Evolutionary conservation across 2,329 filamentous ascomycete genomes (phyloP), one percentile per base, ranked within the genome.

Genomic region (Exutisphaerella laricina): DNA sequence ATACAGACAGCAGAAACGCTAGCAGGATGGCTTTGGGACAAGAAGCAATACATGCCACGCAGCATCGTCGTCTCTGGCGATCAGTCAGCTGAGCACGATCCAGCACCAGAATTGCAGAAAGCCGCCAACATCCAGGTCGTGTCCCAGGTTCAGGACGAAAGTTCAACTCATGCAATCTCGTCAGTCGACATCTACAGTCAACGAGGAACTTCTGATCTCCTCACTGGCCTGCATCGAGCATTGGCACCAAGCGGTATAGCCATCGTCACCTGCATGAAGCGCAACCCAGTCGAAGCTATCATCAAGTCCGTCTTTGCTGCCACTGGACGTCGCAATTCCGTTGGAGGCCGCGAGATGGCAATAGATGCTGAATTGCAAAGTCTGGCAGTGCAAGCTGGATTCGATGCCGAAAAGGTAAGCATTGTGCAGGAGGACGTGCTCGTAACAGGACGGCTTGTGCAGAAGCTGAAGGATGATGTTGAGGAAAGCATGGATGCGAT

Each of bases 391-490:
- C 33, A 35, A 20, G 33, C 33, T 5, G 33, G 33, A 3, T 35
- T 35, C 20, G 17, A 35, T 17, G 14, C 9, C 12, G 9, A 35
- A 16, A 14, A 20, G 8, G 33, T 35, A 4, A 22, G 8, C 17
- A 23, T 35, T n/a, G 4, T 13, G n/a, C 33, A 35, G 33, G 33
- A 35, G 20, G 23, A 35, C 14, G 33, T 35, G 7, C 18, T 35
- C 17, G 33, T 35, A 5, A 12, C 10, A 12, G 33, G 33, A 22
- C 17, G 8, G 17, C 18, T 20, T 14, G 21, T 35, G n/a, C 33
- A 35, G n/a, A 35, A 23, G 33, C 20, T 35, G 33, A 35, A 23
- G 33, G 33, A 35, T 22, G 33, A 35, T 21, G 33, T 35, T 10
- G 33, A 35, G 20, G 23, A 20, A 20, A 23, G 17, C 7, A n/a